phyloP scores from a whole-genome alignment of 1,284 basidiomycete species.

The Cystobasidium slooffiae region DNA sequence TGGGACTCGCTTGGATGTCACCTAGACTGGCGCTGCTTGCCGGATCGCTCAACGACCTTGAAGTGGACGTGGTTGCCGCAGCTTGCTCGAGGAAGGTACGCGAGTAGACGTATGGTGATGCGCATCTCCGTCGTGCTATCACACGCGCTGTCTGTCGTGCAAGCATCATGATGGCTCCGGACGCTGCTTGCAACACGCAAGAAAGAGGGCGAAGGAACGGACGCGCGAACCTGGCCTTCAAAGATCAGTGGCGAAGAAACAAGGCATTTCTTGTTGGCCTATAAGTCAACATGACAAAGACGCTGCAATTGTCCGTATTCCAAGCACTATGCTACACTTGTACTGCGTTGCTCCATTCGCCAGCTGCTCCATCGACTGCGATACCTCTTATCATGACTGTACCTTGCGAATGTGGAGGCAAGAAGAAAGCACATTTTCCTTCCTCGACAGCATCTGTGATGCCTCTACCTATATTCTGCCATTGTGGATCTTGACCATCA shows the following conservation, averaged over 20 bases:
- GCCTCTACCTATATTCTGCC: constrained; percentile 35
- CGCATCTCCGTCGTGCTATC: constrained; percentile 14
- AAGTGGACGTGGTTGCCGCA: not conserved
- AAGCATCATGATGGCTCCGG: not conserved
- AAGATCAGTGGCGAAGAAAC: not conserved
- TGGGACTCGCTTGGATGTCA: not conserved
- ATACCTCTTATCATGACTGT: constrained; percentile 33
- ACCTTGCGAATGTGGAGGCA: constrained; percentile 26
- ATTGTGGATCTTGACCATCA: constrained; percentile 13
- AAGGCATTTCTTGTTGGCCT: not conserved
- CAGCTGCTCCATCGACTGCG: constrained; percentile 22
- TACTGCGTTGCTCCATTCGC: constrained; percentile 37
- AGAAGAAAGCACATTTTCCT: constrained; percentile 24
- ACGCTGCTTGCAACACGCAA: not conserved
- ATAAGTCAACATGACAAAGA: not conserved
- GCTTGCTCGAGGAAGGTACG: constrained; percentile 25
- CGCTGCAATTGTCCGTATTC: constrained; percentile 1
- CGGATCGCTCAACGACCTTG: not conserved
- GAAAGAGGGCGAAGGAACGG: not conserved
- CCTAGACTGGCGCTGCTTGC: not conserved
- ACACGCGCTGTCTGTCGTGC: constrained; percentile 22
- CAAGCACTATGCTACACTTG: constrained; percentile 35
- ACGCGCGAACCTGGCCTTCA: not conserved
- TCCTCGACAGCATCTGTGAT: constrained; percentile 37
- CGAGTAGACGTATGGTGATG: not conserved